phyloP scores from a whole-genome alignment of 208 protist species.

The Porcisia hertigi region DNA sequence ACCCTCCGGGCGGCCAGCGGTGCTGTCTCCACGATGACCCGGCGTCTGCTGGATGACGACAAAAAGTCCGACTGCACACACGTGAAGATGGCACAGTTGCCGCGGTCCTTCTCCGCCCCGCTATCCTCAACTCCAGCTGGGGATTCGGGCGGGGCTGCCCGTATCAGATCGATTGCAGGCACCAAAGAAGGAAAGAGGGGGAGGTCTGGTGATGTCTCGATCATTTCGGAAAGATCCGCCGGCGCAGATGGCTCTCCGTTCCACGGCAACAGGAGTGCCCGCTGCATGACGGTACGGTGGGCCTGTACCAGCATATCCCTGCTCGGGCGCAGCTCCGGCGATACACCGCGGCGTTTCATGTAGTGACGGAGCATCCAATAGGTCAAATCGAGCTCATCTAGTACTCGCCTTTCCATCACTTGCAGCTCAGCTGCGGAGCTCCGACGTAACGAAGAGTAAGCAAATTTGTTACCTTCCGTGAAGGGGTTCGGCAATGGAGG shows the following conservation, averaged over 20 bases:
- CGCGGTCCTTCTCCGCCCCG: background rate
- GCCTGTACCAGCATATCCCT: constrained; percentile 40
- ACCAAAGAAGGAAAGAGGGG: constrained; percentile 75
- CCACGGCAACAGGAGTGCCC: constrained; percentile 63
- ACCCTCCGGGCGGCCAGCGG: constrained; percentile 59
- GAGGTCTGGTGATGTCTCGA: constrained; percentile 47
- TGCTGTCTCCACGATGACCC: constrained; percentile 55
- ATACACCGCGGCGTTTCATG: constrained; percentile 25
- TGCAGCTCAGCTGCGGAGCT: constrained; percentile 10
- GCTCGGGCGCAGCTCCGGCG: constrained; percentile 22
- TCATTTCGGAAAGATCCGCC: constrained; percentile 62
- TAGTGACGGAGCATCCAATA: constrained; percentile 51
- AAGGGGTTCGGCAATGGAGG: constrained; percentile 28
- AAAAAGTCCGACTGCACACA: constrained; percentile 78
- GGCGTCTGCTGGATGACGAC: constrained; percentile 53
- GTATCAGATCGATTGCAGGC: constrained; percentile 76
- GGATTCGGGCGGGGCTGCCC: constrained; percentile 11
- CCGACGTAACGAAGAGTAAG: constrained; percentile 15
- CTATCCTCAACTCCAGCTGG: background rate
- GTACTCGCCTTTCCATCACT: constrained; percentile 15
- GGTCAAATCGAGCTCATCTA: constrained; percentile 32
- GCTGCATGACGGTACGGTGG: constrained; percentile 63
- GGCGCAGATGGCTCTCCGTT: constrained; percentile 76
- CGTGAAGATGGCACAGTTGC: constrained; percentile 78
- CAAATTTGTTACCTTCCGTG: constrained; percentile 3